Evolutionary conservation across 192 early-diverging fungal genomes (phyloP), one percentile per base, ranked within the genome.

Genomic region (Backusella westeae): DNA sequence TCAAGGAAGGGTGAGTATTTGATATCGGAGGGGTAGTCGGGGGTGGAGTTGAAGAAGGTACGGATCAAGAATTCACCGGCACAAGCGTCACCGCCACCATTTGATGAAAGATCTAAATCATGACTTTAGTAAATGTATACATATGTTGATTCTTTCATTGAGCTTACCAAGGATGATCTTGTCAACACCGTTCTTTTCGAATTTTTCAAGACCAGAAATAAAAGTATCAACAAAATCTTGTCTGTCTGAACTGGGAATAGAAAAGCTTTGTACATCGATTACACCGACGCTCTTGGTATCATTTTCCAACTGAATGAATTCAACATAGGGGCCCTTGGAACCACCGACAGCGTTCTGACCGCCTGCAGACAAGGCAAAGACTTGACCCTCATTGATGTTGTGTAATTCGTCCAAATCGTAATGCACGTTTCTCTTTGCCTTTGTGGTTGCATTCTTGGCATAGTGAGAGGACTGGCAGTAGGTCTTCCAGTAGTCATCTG

Each of bases 31-130:
- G 73, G 68, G 67, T 81, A 81, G 34, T 81, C 80, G 19, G 75
- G 76, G 1, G 80, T 81, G 19, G 76, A 66, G 41, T 69, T 67
- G 63, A 77, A 75, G 29, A 81, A 75, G 3, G 80, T 75, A 12
- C 74, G 77, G 69, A 81, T 81, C 29, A 81, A 52, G 44, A 78
- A 81, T 72, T 81, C 80, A 67, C 80, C 80, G 38, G 80, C 80
- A 72, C 80, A 81, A 0, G 80, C 80, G 56, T 81, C 80, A 56
- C 80, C 80, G 21, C 80, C 80, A 41, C 80, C 80, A 32, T 81
- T 81, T n/a, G 72, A 56, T 19, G 80, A 81, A 26, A 81, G 73
- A 53, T 81, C 70, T 32, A 32, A 32, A 32, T 32, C 32, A 32
- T 32, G 32, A 0, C 32, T 34, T 8, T 14, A 7, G 9, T n/a